Conservation (phyloP, 495 filamentous ascomycete genomes). For the Aspergillus hancockii region DNA sequence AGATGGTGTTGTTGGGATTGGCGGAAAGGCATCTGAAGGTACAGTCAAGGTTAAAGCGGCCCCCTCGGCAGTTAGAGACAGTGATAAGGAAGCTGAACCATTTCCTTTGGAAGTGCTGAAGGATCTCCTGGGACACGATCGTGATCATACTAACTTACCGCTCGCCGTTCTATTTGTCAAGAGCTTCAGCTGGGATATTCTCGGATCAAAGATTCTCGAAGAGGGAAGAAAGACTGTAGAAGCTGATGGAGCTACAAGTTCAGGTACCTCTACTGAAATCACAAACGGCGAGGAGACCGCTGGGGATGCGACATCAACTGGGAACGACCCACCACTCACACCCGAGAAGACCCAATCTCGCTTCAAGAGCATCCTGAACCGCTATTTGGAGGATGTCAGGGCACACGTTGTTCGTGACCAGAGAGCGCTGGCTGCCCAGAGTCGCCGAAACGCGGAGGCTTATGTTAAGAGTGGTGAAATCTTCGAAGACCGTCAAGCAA, state of each 20-base stretch:
- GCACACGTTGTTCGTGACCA: constrained; percentile 86
- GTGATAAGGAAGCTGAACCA: constrained; percentile 63
- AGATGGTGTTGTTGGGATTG: constrained; percentile 53
- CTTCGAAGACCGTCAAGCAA: constrained; percentile 95
- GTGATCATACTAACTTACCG: constrained; percentile 88
- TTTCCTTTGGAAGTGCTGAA: constrained; percentile 96
- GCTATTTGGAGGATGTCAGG: constrained; percentile 94
- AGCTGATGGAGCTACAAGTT: constrained; percentile 74
- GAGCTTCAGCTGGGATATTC: constrained; percentile 91
- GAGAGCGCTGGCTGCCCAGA: constrained; percentile 77
- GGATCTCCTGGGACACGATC: constrained; percentile 89
- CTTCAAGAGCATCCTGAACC: constrained; percentile 82
- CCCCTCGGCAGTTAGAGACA: constrained; percentile 32
- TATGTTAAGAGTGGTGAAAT: constrained; percentile 99
- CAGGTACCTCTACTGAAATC: constrained; percentile 45
- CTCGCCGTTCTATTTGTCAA: constrained; percentile 94
- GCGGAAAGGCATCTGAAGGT: constrained; percentile 57
- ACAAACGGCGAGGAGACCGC: constrained; percentile 46
- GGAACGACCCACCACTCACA: constrained; percentile 71
- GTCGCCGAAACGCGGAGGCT: constrained; percentile 91
- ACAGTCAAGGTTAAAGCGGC: constrained; percentile 45
- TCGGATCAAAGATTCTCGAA: constrained; percentile 70
- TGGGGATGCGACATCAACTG: constrained; percentile 32
- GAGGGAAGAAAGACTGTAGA: constrained; percentile 83
- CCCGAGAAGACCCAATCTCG: constrained; percentile 76